Evolutionary conservation across 2,329 filamentous ascomycete species (phyloP), one percentile per base, ranked within the genome.

Genomic region (Alternaria arbusti): DNA sequence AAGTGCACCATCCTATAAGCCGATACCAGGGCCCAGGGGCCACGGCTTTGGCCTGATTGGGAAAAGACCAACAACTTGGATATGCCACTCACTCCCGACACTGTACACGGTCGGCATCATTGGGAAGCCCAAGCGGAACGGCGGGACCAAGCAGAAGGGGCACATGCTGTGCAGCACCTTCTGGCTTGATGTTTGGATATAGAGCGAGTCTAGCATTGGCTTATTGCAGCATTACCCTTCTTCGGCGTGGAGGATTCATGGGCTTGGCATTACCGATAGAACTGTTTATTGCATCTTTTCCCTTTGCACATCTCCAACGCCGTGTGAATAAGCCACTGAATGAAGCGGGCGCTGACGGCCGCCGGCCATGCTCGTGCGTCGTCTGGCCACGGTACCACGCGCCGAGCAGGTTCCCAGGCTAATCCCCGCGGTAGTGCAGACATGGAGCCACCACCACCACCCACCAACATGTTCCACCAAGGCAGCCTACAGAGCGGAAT

Each of bases 401-500:
- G 32, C 47, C 45, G 32, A 61, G 44, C 52, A 64, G 59, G 32
- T 40, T 58, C 56, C 64, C 54, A 57, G 61, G 62, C 63, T 65
- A 59, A 59, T 51, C 70, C 66, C 70, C 70, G 61, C 69, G 58
- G 36, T 40, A 40, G 36, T 40, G 36, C 36, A 40, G 36, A 40
- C 36, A 40, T 40, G 36, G 36, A 57, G 63, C 52, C 51, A 57
- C 59, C 65, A 64, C 59, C 62, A 59, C 56, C 57, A 58, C 61
- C 58, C 62, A 32, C 70, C 57, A 65, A 51, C 45, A 94, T 97
- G 90, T 97, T 97, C 81, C 94, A 94, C 78, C 75, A 89, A 64
- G 94, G 94, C 17, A 89, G 88, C 64, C 81, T 97, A 20, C 91
- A 96, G 73, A 90, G 91, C 73, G 94, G 93, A 62, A 96, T 97